Evolutionary conservation across 2,329 filamentous ascomycete species (phyloP).

Genomic region (Xylaria sp.): DNA sequence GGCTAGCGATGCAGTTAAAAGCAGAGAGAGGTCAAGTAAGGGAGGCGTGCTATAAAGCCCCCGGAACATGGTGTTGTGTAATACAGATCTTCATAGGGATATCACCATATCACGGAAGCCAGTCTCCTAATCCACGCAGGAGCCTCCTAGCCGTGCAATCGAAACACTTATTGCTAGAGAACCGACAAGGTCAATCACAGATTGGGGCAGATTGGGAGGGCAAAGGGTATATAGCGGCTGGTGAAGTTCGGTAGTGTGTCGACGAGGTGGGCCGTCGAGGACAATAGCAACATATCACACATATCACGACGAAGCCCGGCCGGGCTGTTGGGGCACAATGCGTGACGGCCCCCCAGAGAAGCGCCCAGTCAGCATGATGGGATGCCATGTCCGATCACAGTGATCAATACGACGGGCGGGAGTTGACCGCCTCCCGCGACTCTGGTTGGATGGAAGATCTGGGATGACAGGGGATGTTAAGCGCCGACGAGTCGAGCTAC

Average conservation of each 20-base stretch:
- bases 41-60: slow-evolving; percentile 49
- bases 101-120: slow-evolving; percentile 44
- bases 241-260: slow-evolving; percentile 52
- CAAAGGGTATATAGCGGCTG: slow-evolving; percentile 68
- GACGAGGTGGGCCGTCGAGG: slow-evolving; percentile 43
- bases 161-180: slow-evolving; percentile 64
- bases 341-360: slow-evolving; percentile 54
- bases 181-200: slow-evolving; percentile 56
- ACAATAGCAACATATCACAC: slow-evolving; percentile 48
- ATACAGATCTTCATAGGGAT: slow-evolving; percentile 48
- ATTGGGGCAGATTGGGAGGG: slow-evolving; percentile 52
- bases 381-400: slow-evolving; percentile 43
- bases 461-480: slow-evolving; percentile 47
- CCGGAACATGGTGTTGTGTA: slow-evolving; percentile 51
- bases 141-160: slow-evolving; percentile 59
- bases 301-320: slow-evolving; percentile 48
- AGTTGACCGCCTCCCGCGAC: slow-evolving; percentile 38
- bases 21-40: slow-evolving; percentile 44
- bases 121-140: slow-evolving; percentile 37
- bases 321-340: slow-evolving; percentile 51
- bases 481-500: slow-evolving; percentile 44
- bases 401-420: slow-evolving; percentile 40
- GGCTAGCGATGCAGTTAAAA: slow-evolving; percentile 42
- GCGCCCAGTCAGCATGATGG: slow-evolving; percentile 52
- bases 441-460: slow-evolving; percentile 49